Evolutionary conservation across 2,329 filamentous ascomycete genomes (phyloP).

Genomic region (Diaporthe aspalathi): DNA sequence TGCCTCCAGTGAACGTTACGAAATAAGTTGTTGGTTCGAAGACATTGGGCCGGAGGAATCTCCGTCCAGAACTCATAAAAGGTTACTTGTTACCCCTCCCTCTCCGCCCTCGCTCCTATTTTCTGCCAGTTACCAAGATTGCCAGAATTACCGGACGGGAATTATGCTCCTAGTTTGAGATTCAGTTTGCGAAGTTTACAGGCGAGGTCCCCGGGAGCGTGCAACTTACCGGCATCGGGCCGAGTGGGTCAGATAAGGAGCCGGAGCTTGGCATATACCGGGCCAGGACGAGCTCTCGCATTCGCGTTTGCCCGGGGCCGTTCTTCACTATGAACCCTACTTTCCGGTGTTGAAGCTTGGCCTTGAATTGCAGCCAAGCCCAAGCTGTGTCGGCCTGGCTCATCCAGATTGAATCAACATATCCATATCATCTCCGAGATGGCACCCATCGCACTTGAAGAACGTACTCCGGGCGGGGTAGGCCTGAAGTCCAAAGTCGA

Average conservation of each 20-base stretch:
- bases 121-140: background rate
- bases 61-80: background rate
- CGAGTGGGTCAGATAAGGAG: slow-evolving; percentile 22
- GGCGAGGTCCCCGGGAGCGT: background rate
- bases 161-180: background rate
- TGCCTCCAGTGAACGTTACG: too few relatives aligned
- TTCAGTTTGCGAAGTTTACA: background rate
- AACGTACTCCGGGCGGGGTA: background rate
- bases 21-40: too few relatives aligned
- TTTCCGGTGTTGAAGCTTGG: background rate
- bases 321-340: background rate
- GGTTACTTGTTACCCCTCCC: too few relatives aligned
- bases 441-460: slow-evolving; percentile 3
- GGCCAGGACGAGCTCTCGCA: background rate
- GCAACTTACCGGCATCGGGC: slow-evolving; percentile 12
- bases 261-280: background rate
- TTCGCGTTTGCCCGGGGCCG: too few relatives aligned
- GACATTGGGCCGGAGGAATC: background rate
- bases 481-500: background rate
- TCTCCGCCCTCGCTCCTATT: too few relatives aligned
- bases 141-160: background rate
- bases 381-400: background rate
- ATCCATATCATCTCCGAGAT: background rate
- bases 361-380: background rate
- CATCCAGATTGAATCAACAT: background rate